phyloP scores from a whole-genome alignment of 1,139 yeast species.

The Meyerozyma elateridarum region DNA sequence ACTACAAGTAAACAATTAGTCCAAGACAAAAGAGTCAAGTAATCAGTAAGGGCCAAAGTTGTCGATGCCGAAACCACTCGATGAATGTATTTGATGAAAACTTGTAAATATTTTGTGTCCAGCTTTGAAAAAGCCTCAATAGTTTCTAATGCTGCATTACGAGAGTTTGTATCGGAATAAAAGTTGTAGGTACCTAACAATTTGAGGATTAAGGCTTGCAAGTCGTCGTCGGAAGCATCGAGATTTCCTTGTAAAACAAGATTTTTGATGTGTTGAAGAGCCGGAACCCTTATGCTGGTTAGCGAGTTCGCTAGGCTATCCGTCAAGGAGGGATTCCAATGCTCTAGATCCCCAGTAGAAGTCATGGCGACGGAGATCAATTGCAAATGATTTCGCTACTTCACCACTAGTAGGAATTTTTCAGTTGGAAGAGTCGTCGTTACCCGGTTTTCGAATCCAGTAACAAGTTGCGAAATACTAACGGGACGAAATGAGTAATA shows the following conservation, averaged over 20 bases:
- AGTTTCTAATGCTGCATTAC: slow-evolving; percentile 34
- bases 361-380: too few species aligned
- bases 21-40: slow-evolving; percentile 58
- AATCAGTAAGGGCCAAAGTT: slow-evolving; percentile 48
- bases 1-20: slow-evolving; percentile 30
- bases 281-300: slow-evolving; percentile 29
- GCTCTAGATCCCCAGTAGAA: too few species aligned
- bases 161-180: slow-evolving; percentile 48
- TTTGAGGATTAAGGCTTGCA: slow-evolving; percentile 18
- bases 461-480: slow-evolving; percentile 6
- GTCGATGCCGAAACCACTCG: slow-evolving; percentile 24
- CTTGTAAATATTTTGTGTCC: slow-evolving; percentile 28
- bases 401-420: slow-evolving; percentile 4
- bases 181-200: slow-evolving; percentile 45
- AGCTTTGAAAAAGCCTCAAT: slow-evolving; percentile 29
- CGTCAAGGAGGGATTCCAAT: slow-evolving; percentile 19
- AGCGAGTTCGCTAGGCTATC: slow-evolving; percentile 29
- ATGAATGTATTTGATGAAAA: slow-evolving; percentile 31
- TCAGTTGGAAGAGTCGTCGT: slow-evolving; percentile 9
- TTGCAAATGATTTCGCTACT: slow-evolving; percentile 18
- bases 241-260: slow-evolving; percentile 11
- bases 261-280: slow-evolving; percentile 17
- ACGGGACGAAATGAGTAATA: too few species aligned
- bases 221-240: slow-evolving; percentile 18
- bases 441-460: slow-evolving; percentile 9